These are phyloP conservation scores for Saturnispora sanitii DNA, from an alignment of 805 yeast species.

Conservation along the genomic window DNA sequence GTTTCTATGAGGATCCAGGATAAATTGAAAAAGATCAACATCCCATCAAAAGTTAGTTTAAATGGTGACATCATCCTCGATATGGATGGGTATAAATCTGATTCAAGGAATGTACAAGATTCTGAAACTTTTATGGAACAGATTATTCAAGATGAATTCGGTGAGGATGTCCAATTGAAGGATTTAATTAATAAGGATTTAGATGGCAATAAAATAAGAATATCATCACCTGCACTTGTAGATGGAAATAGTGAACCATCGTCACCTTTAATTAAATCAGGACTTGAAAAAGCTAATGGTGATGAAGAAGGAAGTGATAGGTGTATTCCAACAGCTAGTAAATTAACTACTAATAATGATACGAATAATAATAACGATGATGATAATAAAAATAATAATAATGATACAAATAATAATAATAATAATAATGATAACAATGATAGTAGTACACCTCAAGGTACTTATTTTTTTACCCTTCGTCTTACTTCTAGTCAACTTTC, in stretches of 20 bases:
- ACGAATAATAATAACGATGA: neutral
- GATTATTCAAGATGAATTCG: slow-evolving; percentile 68
- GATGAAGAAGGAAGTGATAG: too few relatives aligned
- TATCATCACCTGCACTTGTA: slow-evolving; percentile 20
- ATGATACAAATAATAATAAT: neutral
- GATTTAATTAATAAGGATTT: slow-evolving; percentile 45
- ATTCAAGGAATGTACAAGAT: slow-evolving; percentile 62
- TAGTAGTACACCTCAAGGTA: too few relatives aligned
- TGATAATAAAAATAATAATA: neutral
- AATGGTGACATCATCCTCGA: slow-evolving; percentile 87
- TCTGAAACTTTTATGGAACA: slow-evolving; percentile 69
- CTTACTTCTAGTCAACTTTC: slow-evolving; percentile 84
- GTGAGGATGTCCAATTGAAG: slow-evolving; percentile 37
- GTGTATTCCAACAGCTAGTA: neutral
- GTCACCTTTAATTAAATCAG: too few relatives aligned
- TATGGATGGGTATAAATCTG: slow-evolving; percentile 93
- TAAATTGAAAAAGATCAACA: slow-evolving; percentile 19
- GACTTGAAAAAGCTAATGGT: too few relatives aligned
- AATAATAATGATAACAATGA: slow-evolving; percentile 9
- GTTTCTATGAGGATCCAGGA: slow-evolving; percentile 1
- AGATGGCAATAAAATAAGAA: slow-evolving; percentile 53
- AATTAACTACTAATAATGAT: neutral
- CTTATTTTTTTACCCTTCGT: slow-evolving; percentile 77
- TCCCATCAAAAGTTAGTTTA: slow-evolving; percentile 78
- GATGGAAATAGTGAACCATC: neutral